Percentiles rank a stretch among this genome's conserved stretches.
These are phyloP conservation scores for Angophora floribunda DNA, from an alignment of 345 rosid genomes.

Conservation along the genomic window DNA sequence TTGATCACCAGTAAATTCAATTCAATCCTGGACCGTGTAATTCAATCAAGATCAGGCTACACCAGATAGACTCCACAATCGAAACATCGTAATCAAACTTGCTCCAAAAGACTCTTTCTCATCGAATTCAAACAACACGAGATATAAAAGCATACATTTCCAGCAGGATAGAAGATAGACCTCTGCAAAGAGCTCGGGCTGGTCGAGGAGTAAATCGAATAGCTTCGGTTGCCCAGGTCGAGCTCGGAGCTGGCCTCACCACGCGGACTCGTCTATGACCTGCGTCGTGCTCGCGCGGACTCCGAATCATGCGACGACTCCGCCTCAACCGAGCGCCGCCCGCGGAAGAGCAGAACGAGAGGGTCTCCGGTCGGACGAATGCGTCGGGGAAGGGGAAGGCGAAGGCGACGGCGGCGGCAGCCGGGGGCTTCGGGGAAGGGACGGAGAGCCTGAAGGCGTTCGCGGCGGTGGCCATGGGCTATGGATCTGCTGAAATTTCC, in stretches of 20 bases:
- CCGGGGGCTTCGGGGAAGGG: conserved; percentile 18
- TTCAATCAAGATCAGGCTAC: neutral
- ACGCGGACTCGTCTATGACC: conserved; percentile 47
- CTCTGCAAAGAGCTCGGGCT: conserved; percentile 71
- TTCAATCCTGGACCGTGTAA: neutral
- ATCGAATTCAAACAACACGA: neutral
- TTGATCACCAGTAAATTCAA: neutral
- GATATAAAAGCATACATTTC: too few relatives aligned
- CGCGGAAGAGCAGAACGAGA: conserved; percentile 13
- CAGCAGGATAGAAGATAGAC: conserved; percentile 17
- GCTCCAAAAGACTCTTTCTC: neutral
- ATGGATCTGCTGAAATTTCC: too few relatives aligned
- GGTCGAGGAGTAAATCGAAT: conserved; percentile 90
- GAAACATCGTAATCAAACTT: neutral
- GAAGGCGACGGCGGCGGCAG: conserved; percentile 5
- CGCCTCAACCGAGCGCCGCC: conserved; percentile 9
- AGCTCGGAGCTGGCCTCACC: conserved; percentile 42
- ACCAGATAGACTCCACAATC: neutral
- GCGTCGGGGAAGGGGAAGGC: conserved; percentile 4
- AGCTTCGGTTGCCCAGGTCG: conserved; percentile 83
- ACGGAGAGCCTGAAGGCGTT: conserved; percentile 37
- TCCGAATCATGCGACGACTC: conserved; percentile 1
- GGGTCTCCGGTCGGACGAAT: conserved; percentile 9
- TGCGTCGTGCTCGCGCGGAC: conserved; percentile 41
- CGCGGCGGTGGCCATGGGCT: conserved; percentile 42